phyloP scores from a whole-genome alignment of 306 rosid species.

The Carpinus fangiana region DNA sequence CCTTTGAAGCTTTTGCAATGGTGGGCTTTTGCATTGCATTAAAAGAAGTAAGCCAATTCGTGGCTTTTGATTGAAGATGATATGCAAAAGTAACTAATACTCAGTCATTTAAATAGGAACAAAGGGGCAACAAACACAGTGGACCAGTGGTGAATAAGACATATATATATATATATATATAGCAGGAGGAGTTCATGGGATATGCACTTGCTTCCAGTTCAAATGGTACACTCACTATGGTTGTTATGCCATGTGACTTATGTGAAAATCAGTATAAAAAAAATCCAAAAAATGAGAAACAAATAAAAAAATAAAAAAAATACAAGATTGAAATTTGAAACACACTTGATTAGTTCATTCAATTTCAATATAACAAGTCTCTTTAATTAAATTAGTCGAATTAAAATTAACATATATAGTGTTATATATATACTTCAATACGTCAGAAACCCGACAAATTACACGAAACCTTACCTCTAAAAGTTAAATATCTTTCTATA shows the following conservation, averaged over 20 bases:
- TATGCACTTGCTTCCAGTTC: not conserved
- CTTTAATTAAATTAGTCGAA: too few species aligned
- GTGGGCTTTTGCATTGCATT: conserved; percentile 70
- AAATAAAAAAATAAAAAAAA: not conserved
- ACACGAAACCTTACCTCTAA: too few species aligned
- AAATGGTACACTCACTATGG: not conserved
- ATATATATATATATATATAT: conserved; percentile 17
- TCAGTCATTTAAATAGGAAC: conserved; percentile 35
- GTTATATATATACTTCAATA: too few species aligned
- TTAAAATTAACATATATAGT: too few species aligned
- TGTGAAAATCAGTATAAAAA: not conserved
- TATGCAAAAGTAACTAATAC: conserved; percentile 43
- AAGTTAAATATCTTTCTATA: too few species aligned
- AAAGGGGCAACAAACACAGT: conserved; percentile 32
- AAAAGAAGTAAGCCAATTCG: conserved; percentile 64
- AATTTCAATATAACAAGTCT: not conserved
- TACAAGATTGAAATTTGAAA: not conserved
- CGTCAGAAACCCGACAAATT: too few species aligned
- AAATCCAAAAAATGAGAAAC: not conserved
- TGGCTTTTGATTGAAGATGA: conserved; percentile 48
- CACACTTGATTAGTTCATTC: not conserved
- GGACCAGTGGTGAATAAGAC: conserved; percentile 35
- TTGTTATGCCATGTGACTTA: not conserved
- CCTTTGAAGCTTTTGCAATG: conserved; percentile 61
- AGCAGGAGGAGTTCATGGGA: not conserved